Percentiles rank a stretch among this genome's conserved stretches.
phyloP scores from a whole-genome alignment of 495 filamentous ascomycete genomes.

The Xylaria curta region DNA sequence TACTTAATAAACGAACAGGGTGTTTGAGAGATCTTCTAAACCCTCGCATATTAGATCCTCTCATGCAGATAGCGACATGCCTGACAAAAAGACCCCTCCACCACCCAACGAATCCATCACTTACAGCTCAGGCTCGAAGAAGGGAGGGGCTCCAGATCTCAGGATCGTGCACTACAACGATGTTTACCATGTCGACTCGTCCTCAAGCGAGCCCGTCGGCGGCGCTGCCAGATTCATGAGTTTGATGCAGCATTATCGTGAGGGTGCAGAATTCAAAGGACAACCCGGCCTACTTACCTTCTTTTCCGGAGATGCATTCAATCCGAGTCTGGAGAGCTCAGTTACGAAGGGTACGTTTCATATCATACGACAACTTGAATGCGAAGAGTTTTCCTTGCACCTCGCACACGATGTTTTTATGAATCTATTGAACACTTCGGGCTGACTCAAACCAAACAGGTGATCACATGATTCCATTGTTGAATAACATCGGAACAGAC shows the following conservation, averaged over 20 bases:
- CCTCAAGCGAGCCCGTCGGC: slow-evolving; percentile 80
- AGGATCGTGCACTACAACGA: slow-evolving; percentile 91
- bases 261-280: slow-evolving; percentile 58
- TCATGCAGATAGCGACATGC: slow-evolving; percentile 12
- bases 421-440: neutral
- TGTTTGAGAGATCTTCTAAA: slow-evolving; percentile 6
- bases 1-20: neutral
- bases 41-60: neutral
- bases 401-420: neutral
- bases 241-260: slow-evolving; percentile 75
- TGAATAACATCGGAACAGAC: slow-evolving; percentile 77
- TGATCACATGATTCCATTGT: slow-evolving; percentile 84
- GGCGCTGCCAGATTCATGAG: slow-evolving; percentile 80
- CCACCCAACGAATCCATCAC: slow-evolving; percentile 49
- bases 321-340: slow-evolving; percentile 83
- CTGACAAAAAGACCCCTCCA: slow-evolving; percentile 26
- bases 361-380: neutral
- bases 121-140: slow-evolving; percentile 56
- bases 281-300: slow-evolving; percentile 75
- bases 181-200: slow-evolving; percentile 80
- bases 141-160: slow-evolving; percentile 65
- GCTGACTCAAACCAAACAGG: slow-evolving; percentile 42
- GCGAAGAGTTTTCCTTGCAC: neutral
- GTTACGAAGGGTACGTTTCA: slow-evolving; percentile 75
- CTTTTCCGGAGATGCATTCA: slow-evolving; percentile 93